Evolutionary conservation across 2,329 filamentous ascomycete species (phyloP), one percentile per base, ranked within the genome.

Genomic region (Pleurostoma richardsiae): DNA sequence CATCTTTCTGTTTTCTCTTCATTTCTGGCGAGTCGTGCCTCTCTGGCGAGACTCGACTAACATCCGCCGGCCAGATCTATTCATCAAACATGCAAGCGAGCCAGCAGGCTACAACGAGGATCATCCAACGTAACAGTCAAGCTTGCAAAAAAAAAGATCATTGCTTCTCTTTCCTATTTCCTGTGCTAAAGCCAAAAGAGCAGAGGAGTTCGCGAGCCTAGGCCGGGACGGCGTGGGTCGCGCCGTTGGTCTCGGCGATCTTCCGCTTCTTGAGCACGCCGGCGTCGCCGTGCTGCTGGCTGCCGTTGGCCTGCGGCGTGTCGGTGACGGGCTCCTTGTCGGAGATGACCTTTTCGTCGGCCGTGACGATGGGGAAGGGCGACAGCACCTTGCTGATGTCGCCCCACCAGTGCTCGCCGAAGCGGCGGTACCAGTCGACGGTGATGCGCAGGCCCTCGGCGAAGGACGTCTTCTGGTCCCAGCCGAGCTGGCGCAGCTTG

Each of bases 391-490:
- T 80, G 58, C 73, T 79, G 55, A 88, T 85, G 54, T 86, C 79
- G 42, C 84, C 84, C 84, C 84, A 88, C 85, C 85, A 88, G 36
- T 72, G 60, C 68, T 85, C 79, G 4, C 82, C 82, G 49, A 82
- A 88, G 46, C 66, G 67, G 38, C 68, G 72, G 62, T 90, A 90
- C 86, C 86, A 90, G 43, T 83, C 74, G 11, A 88, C 82, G 0
- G 85, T 88, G 42, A 68, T 71, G 48, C 67, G 69, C 46, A 90
- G 67, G 6, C 86, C 86, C 3, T 83, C 74, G 11, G 75, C 74
- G 50, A 90, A 84, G 44, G 65, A 70, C 3, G 79, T 85, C 63
- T 80, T 81, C 61, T 86, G 86, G 46, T 77, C 71, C 86, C 85
- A 89, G 27, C 85, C 86, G 4, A 90, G 71, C 51, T 74, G 67